Percentiles rank a stretch among this genome's conserved stretches.
phyloP scores from a whole-genome alignment of 352 stramenopile genomes.

The Phytophthora constricta region DNA sequence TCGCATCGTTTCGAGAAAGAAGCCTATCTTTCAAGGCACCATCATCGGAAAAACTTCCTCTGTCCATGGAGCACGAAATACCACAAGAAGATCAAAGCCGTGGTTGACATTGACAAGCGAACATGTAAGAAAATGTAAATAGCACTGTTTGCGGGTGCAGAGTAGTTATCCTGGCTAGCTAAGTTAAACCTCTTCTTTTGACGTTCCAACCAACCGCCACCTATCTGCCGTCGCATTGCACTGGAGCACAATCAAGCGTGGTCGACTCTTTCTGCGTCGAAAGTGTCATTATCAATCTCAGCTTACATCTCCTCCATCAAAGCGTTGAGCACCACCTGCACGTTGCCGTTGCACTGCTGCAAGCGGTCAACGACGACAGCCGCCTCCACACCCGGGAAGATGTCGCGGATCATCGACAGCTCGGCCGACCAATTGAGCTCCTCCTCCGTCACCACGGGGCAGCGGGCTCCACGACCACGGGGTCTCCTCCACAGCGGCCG shows the following conservation, averaged over 20 bases:
- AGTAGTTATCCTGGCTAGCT: background rate
- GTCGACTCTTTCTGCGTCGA: slow-evolving; percentile 27
- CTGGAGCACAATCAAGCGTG: slow-evolving; percentile 24
- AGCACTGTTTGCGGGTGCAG: background rate
- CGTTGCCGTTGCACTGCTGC: slow-evolving; percentile 84
- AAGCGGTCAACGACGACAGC: slow-evolving; percentile 61
- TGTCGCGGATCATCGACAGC: slow-evolving; percentile 76
- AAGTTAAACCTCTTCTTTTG: slow-evolving; percentile 14
- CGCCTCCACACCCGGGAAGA: slow-evolving; percentile 69
- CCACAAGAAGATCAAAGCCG: too few relatives aligned
- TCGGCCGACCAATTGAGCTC: slow-evolving; percentile 84
- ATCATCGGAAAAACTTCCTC: too few relatives aligned
- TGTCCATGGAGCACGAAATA: too few relatives aligned
- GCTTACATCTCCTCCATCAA: slow-evolving; percentile 85
- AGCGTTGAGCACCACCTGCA: slow-evolving; percentile 82
- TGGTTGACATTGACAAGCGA: background rate
- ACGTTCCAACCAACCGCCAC: slow-evolving; percentile 7
- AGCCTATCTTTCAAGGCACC: too few relatives aligned
- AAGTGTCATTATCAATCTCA: slow-evolving; percentile 9
- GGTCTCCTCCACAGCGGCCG: slow-evolving; percentile 37
- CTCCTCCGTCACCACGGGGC: slow-evolving; percentile 56
- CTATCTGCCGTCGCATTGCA: slow-evolving; percentile 22
- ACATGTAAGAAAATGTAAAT: background rate
- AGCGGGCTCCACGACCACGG: slow-evolving; percentile 48
- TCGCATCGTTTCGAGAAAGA: too few relatives aligned